These are phyloP conservation scores for Eucalyptus pauciflora DNA, from an alignment of 345 rosid genomes.

Conservation along the genomic window DNA sequence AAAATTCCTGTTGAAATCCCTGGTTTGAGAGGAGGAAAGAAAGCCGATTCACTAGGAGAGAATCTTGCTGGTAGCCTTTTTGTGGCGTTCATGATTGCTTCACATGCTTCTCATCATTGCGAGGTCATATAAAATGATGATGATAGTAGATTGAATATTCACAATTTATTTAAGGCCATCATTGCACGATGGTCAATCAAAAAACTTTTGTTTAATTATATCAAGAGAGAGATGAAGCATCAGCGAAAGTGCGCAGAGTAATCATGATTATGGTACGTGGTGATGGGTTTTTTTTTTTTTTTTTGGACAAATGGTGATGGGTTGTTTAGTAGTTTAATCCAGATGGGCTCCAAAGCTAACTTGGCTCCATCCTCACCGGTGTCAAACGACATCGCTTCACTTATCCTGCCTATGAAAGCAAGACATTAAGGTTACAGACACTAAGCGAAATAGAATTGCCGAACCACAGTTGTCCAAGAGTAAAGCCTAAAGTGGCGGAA, in stretches of 20 bases:
- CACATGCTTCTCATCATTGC: neutral
- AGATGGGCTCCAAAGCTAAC: neutral
- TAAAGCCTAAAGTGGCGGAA: neutral
- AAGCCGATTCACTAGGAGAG: neutral
- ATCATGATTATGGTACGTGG: neutral
- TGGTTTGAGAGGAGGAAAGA: neutral
- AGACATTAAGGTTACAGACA: neutral
- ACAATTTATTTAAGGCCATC: neutral
- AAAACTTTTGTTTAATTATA: neutral
- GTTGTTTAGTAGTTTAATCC: neutral
- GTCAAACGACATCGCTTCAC: neutral
- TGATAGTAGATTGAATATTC: neutral
- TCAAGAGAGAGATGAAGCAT: neutral
- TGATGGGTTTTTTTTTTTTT: neutral
- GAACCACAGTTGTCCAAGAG: neutral
- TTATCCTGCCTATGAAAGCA: neutral
- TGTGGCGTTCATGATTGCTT: neutral
- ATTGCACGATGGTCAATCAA: neutral
- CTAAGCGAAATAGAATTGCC: neutral
- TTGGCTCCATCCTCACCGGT: neutral
- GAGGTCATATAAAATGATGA: neutral
- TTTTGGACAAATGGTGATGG: neutral
- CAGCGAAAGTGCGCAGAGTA: neutral
- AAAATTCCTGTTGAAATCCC: neutral
- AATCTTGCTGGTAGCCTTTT: neutral